A percentile compares a stretch with the other conserved stretches of the same genome.
These are phyloP conservation scores for Rhazya stricta DNA, from an alignment of 257 asterid genomes.

Conservation along the genomic window DNA sequence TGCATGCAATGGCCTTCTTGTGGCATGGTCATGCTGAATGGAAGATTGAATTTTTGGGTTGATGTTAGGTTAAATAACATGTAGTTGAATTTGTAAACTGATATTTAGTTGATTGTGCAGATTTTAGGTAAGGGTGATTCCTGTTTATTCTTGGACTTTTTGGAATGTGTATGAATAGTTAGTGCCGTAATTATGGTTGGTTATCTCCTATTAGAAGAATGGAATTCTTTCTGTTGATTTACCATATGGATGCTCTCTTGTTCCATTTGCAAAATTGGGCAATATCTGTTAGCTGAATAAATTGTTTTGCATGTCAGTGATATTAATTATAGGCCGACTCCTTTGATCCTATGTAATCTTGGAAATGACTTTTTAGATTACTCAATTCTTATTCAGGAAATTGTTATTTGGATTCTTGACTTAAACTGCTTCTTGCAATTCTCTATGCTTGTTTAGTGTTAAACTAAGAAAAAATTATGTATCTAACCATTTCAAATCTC, in stretches of 20 bases:
- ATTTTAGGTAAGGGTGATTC: background rate
- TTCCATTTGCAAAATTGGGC: background rate
- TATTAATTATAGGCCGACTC: background rate
- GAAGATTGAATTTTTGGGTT: slow-evolving; percentile 14
- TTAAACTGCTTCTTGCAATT: slow-evolving; percentile 9
- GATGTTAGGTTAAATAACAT: background rate
- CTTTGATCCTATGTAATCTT: background rate
- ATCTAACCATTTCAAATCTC: slow-evolving; percentile 14
- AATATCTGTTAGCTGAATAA: background rate
- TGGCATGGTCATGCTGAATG: slow-evolving; percentile 5
- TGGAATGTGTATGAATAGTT: background rate
- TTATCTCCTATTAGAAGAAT: background rate
- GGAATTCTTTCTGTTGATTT: background rate
- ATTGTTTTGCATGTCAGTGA: background rate
- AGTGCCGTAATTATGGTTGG: background rate
- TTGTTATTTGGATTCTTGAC: background rate
- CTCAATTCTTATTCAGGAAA: background rate
- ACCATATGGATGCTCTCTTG: background rate
- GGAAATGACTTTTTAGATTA: background rate
- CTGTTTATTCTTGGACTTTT: background rate
- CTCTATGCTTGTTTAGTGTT: background rate
- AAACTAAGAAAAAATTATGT: background rate
- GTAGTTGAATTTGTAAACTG: background rate
- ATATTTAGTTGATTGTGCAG: background rate
- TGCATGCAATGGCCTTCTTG: background rate